Evolutionary conservation across 352 stramenopile species (phyloP).

Genomic region (Pythium volutum): DNA sequence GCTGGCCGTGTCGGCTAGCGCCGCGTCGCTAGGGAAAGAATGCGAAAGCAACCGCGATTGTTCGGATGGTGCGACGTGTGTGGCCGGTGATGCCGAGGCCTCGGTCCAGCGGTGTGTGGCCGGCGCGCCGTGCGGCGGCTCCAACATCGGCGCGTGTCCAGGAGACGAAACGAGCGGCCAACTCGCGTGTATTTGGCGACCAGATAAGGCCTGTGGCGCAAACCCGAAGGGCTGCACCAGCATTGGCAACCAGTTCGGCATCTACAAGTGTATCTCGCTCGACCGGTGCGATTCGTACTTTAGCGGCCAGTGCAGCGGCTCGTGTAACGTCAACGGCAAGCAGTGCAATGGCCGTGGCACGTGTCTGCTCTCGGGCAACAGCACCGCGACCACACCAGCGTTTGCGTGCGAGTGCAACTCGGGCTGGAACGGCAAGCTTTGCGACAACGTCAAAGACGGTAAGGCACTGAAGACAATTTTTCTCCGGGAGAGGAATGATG

Average conservation of each 20-base stretch:
- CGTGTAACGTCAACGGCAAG: conserved; percentile 29
- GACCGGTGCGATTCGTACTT: conserved; percentile 75
- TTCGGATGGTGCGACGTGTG: conserved; percentile 54
- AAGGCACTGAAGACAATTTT: not conserved
- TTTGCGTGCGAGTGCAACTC: conserved; percentile 67
- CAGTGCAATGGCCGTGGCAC: conserved; percentile 70
- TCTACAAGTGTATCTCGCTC: conserved; percentile 83
- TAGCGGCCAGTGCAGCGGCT: conserved; percentile 43
- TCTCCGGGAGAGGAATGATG: not conserved
- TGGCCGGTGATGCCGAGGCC: conserved; percentile 60
- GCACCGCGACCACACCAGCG: conserved; percentile 27
- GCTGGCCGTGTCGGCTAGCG: not conserved
- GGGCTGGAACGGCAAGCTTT: conserved; percentile 69
- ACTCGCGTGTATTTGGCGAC: conserved; percentile 63
- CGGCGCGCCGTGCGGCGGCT: conserved; percentile 50
- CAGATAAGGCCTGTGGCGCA: conserved; percentile 25
- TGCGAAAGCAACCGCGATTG: conserved; percentile 67
- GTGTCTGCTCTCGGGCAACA: conserved; percentile 39
- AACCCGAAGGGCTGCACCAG: conserved; percentile 27
- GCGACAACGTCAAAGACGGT: conserved; percentile 52
- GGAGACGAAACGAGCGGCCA: conserved; percentile 53
- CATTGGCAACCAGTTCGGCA: conserved; percentile 33
- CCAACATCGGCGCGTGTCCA: conserved; percentile 50
- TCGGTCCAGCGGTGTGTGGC: conserved; percentile 71
- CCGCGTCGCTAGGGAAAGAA: conserved; percentile 38